These are phyloP conservation scores for Excoecaria cochinchinensis DNA, from an alignment of 345 rosid genomes.

Conservation along the genomic window DNA sequence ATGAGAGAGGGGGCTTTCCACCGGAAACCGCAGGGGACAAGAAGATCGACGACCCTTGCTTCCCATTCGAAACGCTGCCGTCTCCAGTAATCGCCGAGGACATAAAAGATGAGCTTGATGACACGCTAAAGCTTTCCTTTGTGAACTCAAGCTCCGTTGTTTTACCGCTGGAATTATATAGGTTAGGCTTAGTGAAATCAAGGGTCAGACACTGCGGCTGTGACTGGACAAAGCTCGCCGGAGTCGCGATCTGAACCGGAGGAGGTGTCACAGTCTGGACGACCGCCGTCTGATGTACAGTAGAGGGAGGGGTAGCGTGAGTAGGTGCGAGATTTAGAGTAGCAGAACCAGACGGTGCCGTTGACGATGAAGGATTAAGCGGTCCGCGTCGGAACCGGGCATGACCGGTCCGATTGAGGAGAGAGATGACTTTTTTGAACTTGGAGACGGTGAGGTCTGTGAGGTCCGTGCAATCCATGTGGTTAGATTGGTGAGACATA, in stretches of 20 bases:
- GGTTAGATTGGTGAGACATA: conserved; percentile 51
- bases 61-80: conserved; percentile 89
- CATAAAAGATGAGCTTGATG: conserved; percentile 84
- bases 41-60: conserved; percentile 65
- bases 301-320: not conserved
- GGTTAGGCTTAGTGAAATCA: conserved; percentile 66
- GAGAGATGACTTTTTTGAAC: conserved; percentile 74
- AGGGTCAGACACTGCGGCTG: conserved; percentile 68
- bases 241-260: conserved; percentile 19
- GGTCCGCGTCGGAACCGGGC: conserved; percentile 93
- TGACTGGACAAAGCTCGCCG: conserved; percentile 47
- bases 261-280: conserved; percentile 1
- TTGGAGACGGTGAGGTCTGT: conserved; percentile 72
- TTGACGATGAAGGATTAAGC: conserved; percentile 24
- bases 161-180: conserved; percentile 44
- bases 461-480: conserved; percentile 58
- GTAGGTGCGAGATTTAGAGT: not conserved
- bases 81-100: conserved; percentile 90
- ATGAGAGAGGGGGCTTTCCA: conserved; percentile 73
- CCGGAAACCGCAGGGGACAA: conserved; percentile 49
- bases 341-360: conserved; percentile 20
- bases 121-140: conserved; percentile 71
- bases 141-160: conserved; percentile 56
- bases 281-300: conserved; percentile 4
- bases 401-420: conserved; percentile 77